phyloP scores from a whole-genome alignment of 2,329 filamentous ascomycete genomes.

The Graphiopsis chlorocephala region DNA sequence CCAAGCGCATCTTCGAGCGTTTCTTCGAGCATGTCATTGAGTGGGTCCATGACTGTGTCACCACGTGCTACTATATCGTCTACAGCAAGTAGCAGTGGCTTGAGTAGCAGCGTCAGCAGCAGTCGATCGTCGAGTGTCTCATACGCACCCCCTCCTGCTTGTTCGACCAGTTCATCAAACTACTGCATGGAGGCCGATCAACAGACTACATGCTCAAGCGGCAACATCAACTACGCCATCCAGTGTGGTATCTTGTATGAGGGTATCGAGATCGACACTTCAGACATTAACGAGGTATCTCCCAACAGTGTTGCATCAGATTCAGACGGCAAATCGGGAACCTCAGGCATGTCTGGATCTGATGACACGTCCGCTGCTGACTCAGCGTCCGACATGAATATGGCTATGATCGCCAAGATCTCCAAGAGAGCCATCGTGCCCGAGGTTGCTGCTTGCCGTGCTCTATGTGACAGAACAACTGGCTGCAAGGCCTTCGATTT shows the following conservation, averaged over 20 bases:
- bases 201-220: conserved; percentile 17
- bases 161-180: conserved; percentile 11
- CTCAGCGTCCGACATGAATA: neutral
- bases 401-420: conserved; percentile 13
- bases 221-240: conserved; percentile 18
- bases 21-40: neutral
- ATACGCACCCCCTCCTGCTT: conserved; percentile 15
- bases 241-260: conserved; percentile 23
- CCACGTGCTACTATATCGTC: neutral
- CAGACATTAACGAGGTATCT: conserved; percentile 4
- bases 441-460: conserved; percentile 21
- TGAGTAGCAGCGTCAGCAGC: neutral
- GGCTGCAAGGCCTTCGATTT: conserved; percentile 32
- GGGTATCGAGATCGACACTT: conserved; percentile 24
- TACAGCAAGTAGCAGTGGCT: neutral
- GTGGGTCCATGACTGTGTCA: neutral
- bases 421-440: conserved; percentile 21
- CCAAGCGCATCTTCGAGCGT: neutral
- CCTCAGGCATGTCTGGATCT: neutral
- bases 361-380: neutral
- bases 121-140: conserved; percentile 15
- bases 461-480: conserved; percentile 26
- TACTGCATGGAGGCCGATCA: conserved; percentile 10
- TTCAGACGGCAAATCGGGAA: neutral
- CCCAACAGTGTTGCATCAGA: neutral